Evolutionary conservation across 306 rosid genomes (phyloP), one percentile per base, ranked within the genome.

Genomic region (Sechiopsis laciniata): DNA sequence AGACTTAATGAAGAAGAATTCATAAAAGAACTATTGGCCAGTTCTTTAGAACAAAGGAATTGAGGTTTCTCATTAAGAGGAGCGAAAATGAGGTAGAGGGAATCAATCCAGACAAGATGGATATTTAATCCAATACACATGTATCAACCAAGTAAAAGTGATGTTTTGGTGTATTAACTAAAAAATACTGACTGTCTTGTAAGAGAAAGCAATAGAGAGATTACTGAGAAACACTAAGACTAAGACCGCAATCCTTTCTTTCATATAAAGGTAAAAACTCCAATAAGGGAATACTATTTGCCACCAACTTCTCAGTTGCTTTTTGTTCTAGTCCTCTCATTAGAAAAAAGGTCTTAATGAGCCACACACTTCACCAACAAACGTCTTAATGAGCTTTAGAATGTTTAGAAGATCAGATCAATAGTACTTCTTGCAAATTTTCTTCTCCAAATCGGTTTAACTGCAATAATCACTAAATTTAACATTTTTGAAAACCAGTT

Each of bases 311-410:
- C 50, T 15, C 50, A n/a, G 22, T 54, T 53, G 48, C 62, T 8
- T 71, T 8, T 22, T 50, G 74, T 71, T 71, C 60, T 6, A 24
- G 20, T 71, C 59, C 60, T 50, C 74, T 70, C 21, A 21, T 48
- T 22, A 45, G 24, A 71, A 32, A 2, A 32, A 32, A 32, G 2
- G 37, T 32, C 37, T 32, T 32, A 32, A 32, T 32, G n/a, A n/a
- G n/a, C n/a, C n/a, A n/a, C 32, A 45, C 48, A 67, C 72, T 48
- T 42, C 2, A 46, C 20, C 55, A 9, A 19, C 2, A 40, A 55
- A 54, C 8, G 21, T 19, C 32, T 29, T 10, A 55, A 7, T 13
- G 11, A 55, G 54, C 20, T 73, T 14, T 6, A 22, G 10, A 59
- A 59, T 45, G 17, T 57, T 42, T 46, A 22, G 26, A 22, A 45